phyloP scores from a whole-genome alignment of 2,329 filamentous ascomycete genomes.

The Phialophora expanda region DNA sequence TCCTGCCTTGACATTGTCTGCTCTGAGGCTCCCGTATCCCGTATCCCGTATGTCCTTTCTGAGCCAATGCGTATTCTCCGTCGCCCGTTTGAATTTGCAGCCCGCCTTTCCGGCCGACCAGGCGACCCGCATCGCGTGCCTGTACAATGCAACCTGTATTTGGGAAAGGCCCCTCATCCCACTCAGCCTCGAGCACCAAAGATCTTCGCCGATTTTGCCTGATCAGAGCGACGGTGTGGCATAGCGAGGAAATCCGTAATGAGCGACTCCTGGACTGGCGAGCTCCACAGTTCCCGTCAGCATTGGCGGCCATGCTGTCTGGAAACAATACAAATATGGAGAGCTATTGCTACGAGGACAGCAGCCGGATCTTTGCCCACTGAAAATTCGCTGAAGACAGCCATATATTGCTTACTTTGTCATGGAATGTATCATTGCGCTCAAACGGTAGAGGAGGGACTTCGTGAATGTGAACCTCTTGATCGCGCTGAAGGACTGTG shows the following conservation, averaged over 20 bases:
- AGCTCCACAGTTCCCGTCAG: neutral
- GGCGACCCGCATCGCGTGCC: conserved; percentile 2
- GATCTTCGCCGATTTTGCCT: neutral
- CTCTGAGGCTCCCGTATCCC: conserved; percentile 19
- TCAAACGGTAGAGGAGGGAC: conserved; percentile 28
- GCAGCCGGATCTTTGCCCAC: neutral
- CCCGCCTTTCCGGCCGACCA: conserved; percentile 9
- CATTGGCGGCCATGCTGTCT: neutral
- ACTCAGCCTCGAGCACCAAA: conserved; percentile 2
- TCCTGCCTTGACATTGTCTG: conserved; percentile 1
- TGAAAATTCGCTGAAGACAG: neutral
- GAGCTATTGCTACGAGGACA: neutral
- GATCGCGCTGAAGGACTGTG: conserved; percentile 31
- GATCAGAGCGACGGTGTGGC: neutral
- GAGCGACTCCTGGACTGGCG: neutral
- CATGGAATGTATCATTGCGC: neutral
- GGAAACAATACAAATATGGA: neutral
- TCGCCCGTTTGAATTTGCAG: neutral
- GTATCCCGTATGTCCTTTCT: conserved; percentile 16
- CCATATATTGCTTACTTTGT: neutral
- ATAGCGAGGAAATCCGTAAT: neutral
- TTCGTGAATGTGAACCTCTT: conserved; percentile 34
- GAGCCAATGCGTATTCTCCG: neutral
- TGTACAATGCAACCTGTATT: neutral
- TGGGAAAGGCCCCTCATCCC: neutral